These are phyloP conservation scores for Phaeosphaeria sp. DNA, from an alignment of 2,329 filamentous ascomycete species.

Conservation along the genomic window DNA sequence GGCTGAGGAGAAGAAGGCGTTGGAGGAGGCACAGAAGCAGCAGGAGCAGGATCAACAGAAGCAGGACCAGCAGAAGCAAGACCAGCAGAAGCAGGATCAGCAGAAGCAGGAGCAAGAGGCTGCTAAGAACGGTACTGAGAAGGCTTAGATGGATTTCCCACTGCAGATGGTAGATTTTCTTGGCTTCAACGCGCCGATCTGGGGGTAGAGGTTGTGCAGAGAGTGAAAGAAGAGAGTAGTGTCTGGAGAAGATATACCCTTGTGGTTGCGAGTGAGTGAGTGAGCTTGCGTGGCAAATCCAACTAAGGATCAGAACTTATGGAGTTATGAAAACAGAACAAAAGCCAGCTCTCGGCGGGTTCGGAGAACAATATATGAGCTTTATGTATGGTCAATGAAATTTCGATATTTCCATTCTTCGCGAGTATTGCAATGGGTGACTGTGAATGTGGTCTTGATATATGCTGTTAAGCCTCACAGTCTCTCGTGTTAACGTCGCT, in stretches of 20 bases:
- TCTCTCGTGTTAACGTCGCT: no score
- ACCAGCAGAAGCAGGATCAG: no score
- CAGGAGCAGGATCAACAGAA: slow-evolving; percentile 2
- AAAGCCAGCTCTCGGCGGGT: slow-evolving; percentile 1
- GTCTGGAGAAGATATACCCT: slow-evolving; percentile 10
- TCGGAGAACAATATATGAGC: not conserved
- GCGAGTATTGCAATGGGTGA: no score
- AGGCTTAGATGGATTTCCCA: slow-evolving; percentile 8
- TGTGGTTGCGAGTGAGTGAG: slow-evolving; percentile 21
- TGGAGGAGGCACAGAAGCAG: slow-evolving; percentile 15
- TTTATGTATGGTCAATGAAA: not conserved
- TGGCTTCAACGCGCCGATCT: no score
- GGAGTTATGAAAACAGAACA: not conserved
- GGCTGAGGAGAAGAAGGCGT: slow-evolving; percentile 23
- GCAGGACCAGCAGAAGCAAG: slow-evolving; percentile 1
- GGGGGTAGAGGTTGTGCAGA: no score
- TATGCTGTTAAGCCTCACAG: no score
- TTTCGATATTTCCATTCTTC: not conserved
- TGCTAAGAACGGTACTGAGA: slow-evolving; percentile 9
- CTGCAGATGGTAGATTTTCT: not conserved
- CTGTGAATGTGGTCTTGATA: no score
- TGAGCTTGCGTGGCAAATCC: not conserved
- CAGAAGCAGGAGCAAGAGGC: slow-evolving; percentile 8
- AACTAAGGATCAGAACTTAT: not conserved
- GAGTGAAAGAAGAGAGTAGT: not conserved